phyloP scores from a whole-genome alignment of 176 grass and related monocot genomes.

The Avena sativa region DNA sequence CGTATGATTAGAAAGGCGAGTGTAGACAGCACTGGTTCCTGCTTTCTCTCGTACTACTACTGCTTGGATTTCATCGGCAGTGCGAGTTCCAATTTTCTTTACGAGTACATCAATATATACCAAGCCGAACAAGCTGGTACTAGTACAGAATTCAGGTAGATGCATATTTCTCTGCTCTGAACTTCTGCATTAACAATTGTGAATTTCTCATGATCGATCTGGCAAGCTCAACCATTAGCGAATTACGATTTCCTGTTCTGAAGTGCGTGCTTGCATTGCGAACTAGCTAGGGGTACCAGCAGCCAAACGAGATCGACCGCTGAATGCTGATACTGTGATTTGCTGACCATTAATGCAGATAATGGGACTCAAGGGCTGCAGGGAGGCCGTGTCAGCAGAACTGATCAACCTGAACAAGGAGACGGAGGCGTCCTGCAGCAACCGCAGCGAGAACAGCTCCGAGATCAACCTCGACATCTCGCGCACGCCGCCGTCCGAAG shows the following conservation, averaged over 20 bases:
- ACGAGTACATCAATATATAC: background rate
- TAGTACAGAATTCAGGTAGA: background rate
- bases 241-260: background rate
- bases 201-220: background rate
- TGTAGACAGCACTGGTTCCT: background rate
- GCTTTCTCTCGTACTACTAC: background rate
- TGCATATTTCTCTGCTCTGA: background rate
- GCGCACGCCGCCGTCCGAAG: constrained; percentile 65
- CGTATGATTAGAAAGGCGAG: constrained; percentile 21
- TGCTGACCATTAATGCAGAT: constrained; percentile 56
- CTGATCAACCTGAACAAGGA: constrained; percentile 97
- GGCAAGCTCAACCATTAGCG: background rate
- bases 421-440: constrained; percentile 93
- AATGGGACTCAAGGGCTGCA: constrained; percentile 63
- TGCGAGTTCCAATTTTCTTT: background rate
- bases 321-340: background rate
- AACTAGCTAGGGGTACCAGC: background rate
- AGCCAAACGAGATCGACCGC: background rate
- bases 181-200: background rate
- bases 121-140: background rate
- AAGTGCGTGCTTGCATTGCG: background rate
- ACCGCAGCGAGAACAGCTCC: constrained; percentile 94
- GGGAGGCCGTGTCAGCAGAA: constrained; percentile 73
- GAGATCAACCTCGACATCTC: constrained; percentile 92
- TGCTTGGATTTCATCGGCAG: background rate